Conservation (phyloP, 2,329 filamentous ascomycete species). For the Talaromyces amestolkiae region DNA sequence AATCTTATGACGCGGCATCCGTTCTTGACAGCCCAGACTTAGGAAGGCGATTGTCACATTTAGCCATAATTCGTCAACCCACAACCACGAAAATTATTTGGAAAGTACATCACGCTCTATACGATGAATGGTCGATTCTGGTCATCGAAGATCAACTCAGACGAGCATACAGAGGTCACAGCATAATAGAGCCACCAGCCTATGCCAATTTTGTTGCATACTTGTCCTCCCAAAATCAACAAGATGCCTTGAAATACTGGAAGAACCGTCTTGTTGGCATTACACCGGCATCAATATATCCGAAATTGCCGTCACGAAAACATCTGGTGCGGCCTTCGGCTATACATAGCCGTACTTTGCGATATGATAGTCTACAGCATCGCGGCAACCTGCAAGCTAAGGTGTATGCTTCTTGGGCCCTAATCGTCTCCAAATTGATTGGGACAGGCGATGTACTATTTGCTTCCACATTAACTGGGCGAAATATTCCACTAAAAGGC, state of each 20-base stretch:
- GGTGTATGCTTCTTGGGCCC: conserved; percentile 25
- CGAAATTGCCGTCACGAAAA: background rate
- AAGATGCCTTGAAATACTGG: background rate
- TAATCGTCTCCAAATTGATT: conserved; percentile 19
- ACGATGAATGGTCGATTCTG: conserved; percentile 16
- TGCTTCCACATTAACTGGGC: conserved; percentile 28
- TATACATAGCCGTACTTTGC: background rate
- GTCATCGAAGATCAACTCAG: background rate
- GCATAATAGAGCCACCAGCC: background rate
- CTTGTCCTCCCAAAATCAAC: background rate
- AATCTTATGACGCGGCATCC: conserved; percentile 26
- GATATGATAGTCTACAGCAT: background rate
- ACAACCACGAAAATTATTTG: conserved; percentile 19
- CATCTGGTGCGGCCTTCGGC: background rate
- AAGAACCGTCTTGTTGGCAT: background rate
- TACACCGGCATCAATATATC: background rate
- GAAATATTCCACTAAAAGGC: conserved; percentile 36
- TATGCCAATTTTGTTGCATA: background rate
- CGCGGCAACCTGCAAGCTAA: background rate
- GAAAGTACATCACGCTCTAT: conserved; percentile 22
- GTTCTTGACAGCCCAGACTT: conserved; percentile 32
- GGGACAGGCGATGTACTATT: conserved; percentile 28
- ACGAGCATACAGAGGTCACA: background rate
- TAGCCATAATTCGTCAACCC: conserved; percentile 33
- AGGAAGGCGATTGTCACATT: conserved; percentile 36